Conservation (phyloP, 768 basidiomycete species). For the Hypholoma fasciculare region DNA sequence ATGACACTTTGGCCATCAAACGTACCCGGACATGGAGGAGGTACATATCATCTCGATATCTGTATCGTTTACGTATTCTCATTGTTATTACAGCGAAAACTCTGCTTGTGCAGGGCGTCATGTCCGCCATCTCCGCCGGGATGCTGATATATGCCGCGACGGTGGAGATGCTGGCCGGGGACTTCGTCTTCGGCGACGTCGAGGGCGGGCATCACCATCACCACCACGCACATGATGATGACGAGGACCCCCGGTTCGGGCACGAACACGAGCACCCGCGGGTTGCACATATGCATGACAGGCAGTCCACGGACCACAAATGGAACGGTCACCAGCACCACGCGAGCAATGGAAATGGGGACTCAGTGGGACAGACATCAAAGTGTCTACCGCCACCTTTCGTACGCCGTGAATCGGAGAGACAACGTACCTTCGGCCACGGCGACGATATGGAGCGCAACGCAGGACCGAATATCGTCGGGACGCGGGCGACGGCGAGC, state of each 20-base stretch:
- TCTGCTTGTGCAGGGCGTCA: slow-evolving; percentile 64
- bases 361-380: not conserved
- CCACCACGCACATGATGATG: slow-evolving; percentile 17
- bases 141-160: slow-evolving; percentile 83
- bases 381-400: not conserved
- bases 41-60: not conserved
- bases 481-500: not conserved
- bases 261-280: slow-evolving; percentile 9
- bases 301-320: not conserved
- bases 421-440: not conserved
- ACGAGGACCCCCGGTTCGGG: not conserved
- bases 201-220: slow-evolving; percentile 26
- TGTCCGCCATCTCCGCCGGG: slow-evolving; percentile 82
- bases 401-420: not conserved
- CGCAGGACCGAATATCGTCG: not conserved
- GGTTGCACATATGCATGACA: not conserved
- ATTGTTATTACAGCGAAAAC: slow-evolving; percentile 22
- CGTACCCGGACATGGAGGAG: slow-evolving; percentile 17
- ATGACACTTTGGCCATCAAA: slow-evolving; percentile 39
- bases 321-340: not conserved
- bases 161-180: slow-evolving; percentile 86
- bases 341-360: not conserved
- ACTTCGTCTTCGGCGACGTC: slow-evolving; percentile 77
- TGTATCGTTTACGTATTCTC: not conserved
- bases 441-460: not conserved